Evolutionary conservation across 768 basidiomycete species (phyloP).

Genomic region (Cystofilobasidium macerans): DNA sequence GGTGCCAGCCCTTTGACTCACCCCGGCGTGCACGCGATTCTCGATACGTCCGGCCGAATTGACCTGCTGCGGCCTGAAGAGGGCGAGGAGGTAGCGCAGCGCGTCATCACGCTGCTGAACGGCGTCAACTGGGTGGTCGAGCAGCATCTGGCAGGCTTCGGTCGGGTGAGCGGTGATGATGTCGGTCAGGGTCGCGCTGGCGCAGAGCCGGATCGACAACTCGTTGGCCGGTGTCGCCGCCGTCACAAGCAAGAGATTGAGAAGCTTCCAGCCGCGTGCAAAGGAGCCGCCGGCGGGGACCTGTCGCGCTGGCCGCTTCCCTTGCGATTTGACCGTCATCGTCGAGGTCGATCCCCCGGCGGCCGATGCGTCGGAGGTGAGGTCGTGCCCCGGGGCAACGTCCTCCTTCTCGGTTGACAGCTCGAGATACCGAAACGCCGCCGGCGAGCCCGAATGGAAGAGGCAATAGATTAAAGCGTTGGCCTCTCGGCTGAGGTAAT

Average conservation of each 20-base stretch:
- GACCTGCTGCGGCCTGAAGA: neutral
- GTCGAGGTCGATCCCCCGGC: neutral
- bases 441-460: neutral
- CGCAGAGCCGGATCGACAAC: neutral
- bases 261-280: neutral
- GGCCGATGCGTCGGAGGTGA: neutral
- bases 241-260: neutral
- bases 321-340: neutral
- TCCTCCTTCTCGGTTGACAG: neutral
- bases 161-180: constrained; percentile 1
- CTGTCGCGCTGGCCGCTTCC: neutral
- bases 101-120: neutral
- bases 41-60: neutral
- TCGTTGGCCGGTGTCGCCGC: neutral
- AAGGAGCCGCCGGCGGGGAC: neutral
- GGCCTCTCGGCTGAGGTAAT: neutral
- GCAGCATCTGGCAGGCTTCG: neutral
- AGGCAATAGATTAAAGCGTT: constrained; percentile 2
- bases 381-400: neutral
- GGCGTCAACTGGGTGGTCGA: neutral
- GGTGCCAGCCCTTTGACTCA: neutral
- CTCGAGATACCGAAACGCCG: neutral
- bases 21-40: neutral
- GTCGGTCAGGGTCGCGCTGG: neutral
- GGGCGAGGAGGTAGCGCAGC: neutral